Evolutionary conservation across 2,329 filamentous ascomycete species (phyloP), one percentile per base, ranked within the genome.

Genomic region (Talaromyces sp.): DNA sequence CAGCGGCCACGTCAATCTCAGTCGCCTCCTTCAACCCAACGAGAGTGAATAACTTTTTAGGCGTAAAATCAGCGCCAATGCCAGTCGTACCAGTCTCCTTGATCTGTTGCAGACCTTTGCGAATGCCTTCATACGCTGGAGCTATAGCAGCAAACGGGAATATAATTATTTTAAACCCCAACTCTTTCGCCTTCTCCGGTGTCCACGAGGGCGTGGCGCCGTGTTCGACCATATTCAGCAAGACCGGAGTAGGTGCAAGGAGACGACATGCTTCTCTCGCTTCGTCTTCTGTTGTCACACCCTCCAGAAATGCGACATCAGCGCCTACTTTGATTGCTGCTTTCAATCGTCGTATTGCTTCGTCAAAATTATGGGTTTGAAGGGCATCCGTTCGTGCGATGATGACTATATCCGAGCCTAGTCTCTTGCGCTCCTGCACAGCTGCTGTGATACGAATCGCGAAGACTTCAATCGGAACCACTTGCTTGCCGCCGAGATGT

Each of bases 341-440:
- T 47, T 63, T 35, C 58, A 81, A 68, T 19, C 79, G 72, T 22
- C 68, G 69, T 31, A 81, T 61, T 39, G 74, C 74, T 58, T 78
- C 78, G 22, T 80, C 78, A 60, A 78, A 81, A n/a, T 79, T 79
- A 61, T 73, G 68, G 22, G 62, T 59, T 33, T 63, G 62, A 6
- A 59, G 67, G 4, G 75, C 69, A 65, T 76, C 75, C 8, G 75
- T 76, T 7, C 75, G 69, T 10, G 74, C 75, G 62, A 77, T 75
- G 35, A 77, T 66, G 9, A 76, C 68, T 41, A 77, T 75, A 52
- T 77, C 74, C 41, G 45, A 35, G 2, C 52, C 52, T 4, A 54
- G 43, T 25, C 78, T 74, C 70, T 80, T 80, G 0, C 84, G 82
- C 68, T 87, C 80, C 33, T 89, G 79, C 39, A 82, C 82, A 63